Conservation (phyloP, 1,139 yeast species). For the Geotrichum macrosporum region DNA sequence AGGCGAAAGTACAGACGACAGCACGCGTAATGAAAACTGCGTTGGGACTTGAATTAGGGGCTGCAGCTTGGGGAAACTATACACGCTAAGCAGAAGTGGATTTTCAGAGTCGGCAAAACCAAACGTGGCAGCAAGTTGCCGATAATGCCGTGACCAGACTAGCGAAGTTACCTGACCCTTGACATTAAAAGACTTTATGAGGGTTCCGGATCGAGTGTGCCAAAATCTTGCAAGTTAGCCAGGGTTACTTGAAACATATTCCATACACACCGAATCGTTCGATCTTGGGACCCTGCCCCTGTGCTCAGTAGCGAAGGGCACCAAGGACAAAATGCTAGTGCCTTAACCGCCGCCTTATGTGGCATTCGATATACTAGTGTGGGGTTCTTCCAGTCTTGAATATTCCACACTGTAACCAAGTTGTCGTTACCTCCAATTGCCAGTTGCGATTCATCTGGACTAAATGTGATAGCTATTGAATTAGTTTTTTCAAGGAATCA, state of each 20-base stretch:
- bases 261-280: constrained; percentile 38
- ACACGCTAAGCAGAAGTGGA: constrained; percentile 48
- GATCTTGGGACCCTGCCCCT: constrained; percentile 78
- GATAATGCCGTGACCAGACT: constrained; percentile 56
- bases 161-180: constrained; percentile 66
- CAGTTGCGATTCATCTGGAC: constrained; percentile 45
- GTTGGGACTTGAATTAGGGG: constrained; percentile 48
- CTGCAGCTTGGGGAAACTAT: constrained; percentile 56
- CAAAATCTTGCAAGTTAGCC: constrained; percentile 50
- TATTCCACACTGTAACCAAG: constrained; percentile 63
- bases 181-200: constrained; percentile 49
- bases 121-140: constrained; percentile 63
- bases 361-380: constrained; percentile 45
- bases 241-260: neutral
- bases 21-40: constrained; percentile 48
- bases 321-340: constrained; percentile 78
- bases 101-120: constrained; percentile 56
- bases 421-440: constrained; percentile 77
- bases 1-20: constrained; percentile 60
- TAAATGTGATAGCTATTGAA: constrained; percentile 51
- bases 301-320: constrained; percentile 68
- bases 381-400: constrained; percentile 44
- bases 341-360: constrained; percentile 78
- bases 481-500: neutral
- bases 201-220: constrained; percentile 68